Percentiles rank a stretch among this genome's conserved stretches.
phyloP scores from a whole-genome alignment of 495 filamentous ascomycete species.

The Choiromyces venosus region DNA sequence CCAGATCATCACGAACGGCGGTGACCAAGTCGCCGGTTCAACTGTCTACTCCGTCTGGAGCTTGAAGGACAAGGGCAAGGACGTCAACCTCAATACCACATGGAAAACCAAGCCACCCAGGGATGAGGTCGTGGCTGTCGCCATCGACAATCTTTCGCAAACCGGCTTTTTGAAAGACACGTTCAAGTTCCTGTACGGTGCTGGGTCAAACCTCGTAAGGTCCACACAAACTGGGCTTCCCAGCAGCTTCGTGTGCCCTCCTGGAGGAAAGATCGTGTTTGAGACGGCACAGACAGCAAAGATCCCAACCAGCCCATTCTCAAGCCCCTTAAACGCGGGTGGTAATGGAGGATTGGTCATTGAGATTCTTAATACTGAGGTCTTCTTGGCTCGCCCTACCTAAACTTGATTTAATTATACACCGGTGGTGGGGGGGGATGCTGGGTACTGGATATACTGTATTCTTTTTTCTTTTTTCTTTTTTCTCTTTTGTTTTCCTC shows the following conservation, averaged over 20 bases:
- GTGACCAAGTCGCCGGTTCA: not conserved
- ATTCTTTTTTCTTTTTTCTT: no score
- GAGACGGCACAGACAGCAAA: not conserved
- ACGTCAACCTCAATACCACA: not conserved
- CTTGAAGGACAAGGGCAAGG: not conserved
- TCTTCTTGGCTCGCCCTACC: not conserved
- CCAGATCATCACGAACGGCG: not conserved
- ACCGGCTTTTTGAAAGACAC: not conserved
- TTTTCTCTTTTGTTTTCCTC: no score
- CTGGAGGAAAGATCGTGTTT: not conserved
- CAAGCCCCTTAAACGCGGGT: not conserved
- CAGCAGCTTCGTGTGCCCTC: not conserved
- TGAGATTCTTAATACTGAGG: not conserved
- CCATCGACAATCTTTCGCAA: not conserved
- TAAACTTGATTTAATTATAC: not conserved
- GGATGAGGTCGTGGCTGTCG: not conserved
- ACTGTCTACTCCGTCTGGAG: not conserved
- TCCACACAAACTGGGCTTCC: no score
- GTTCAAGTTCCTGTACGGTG: not conserved
- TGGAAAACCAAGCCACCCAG: not conserved
- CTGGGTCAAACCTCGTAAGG: no score
- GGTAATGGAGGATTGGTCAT: not conserved
- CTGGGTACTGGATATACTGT: not conserved
- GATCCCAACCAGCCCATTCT: not conserved
- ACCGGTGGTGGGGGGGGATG: not conserved